Conservation (phyloP, 2,329 filamentous ascomycete genomes). For the Acephala macrosclerotiorum region DNA sequence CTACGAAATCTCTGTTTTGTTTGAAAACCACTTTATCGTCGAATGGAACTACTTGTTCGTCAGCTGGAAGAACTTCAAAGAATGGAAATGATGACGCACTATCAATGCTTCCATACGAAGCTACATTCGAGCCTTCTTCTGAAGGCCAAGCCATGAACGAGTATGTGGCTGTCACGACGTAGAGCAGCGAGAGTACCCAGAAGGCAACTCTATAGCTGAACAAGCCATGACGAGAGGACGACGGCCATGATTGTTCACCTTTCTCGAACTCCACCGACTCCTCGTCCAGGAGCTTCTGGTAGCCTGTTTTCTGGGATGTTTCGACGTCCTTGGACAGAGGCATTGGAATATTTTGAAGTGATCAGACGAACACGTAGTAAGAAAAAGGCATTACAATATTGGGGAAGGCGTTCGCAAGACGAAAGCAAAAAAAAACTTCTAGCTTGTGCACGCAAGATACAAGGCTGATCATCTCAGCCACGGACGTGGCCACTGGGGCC, state of each 20-base stretch:
- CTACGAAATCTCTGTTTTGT: neutral
- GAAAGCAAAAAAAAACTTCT: neutral
- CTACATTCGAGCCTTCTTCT: neutral
- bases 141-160: neutral
- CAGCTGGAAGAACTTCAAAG: neutral
- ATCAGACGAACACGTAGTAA: neutral
- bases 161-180: neutral
- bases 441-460: neutral
- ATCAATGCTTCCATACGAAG: neutral
- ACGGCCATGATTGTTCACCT: neutral
- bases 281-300: conserved; percentile 1
- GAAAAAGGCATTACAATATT: conserved; percentile 6
- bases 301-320: conserved; percentile 6
- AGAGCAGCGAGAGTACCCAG: neutral
- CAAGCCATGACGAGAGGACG: neutral
- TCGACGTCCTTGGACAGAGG: neutral
- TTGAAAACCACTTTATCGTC: conserved; percentile 3
- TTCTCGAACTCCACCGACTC: neutral
- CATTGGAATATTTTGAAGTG: neutral
- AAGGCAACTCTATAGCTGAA: neutral
- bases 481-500: neutral
- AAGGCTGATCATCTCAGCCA: neutral
- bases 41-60: neutral
- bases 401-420: neutral
- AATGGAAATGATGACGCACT: neutral